Base-by-base conservation (phyloP, 2,329 filamentous ascomycete species). In the Cyclaneusma minus region DNA sequence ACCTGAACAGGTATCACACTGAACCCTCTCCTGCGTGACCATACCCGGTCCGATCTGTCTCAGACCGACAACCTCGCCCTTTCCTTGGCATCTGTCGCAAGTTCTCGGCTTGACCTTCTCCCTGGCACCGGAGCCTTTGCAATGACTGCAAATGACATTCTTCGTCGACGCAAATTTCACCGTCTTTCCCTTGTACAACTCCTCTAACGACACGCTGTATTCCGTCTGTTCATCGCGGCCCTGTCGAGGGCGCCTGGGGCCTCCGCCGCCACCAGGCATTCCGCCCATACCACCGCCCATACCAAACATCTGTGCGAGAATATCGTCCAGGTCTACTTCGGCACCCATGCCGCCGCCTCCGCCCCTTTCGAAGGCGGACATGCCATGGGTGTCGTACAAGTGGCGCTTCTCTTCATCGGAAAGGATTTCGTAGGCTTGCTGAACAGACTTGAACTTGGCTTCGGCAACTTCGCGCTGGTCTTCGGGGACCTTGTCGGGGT, bases 111-210 rank as follows among this genome's bases (percentile, higher is more conserved):
- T 92, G 28, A 83, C 79, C 55, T 85, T 91, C 34, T 92, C 81
- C 55, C 91, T 94, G 36, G 81, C 89, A 21, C 89, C 89, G 24
- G 65, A 71, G 22, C 89, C 89, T 49, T 85, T 87, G 61, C 89
- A 98, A 42, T 73, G 66, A 32, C 65, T 65, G 56, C 89, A 98
- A 34, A 93, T 63, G 34, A 94, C 68, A 47, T 93, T 87, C 61
- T 95, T 95, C 45, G 85, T 91, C 45, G 81, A 89, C 6, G 83
- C 75, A 50, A 98, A 94, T 56, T 91, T 89, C 47, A 92, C 89
- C 1, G 89, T 94, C 64, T 95, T 94, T 44, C 89, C 89, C 58
- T 92, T 94, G 66, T 95, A 98, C 16, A 98, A 64, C 53, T 98
- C 89, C 51, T 95, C 89, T 32, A 98, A 58, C 3, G 73, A 79